phyloP scores from a whole-genome alignment of 805 yeast species.

The Candida sakaeoensis region DNA sequence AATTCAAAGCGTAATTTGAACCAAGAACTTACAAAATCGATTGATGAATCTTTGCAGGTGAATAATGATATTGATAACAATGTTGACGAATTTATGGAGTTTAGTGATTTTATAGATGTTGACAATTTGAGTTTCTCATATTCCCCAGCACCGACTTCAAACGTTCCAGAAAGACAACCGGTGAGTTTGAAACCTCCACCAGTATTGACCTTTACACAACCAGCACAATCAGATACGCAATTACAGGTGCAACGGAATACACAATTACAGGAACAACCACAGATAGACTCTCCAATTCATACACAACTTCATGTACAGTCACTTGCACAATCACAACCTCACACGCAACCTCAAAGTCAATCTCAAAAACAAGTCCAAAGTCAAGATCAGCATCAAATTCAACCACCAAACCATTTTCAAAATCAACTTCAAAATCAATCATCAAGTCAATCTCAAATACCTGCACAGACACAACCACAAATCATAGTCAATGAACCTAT shows the following conservation, averaged over 20 bases:
- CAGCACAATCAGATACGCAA: not conserved
- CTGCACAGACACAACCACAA: too few relatives aligned
- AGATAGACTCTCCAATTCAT: too few relatives aligned
- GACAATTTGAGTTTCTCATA: conserved; percentile 31
- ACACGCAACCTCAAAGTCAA: too few relatives aligned
- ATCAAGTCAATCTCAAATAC: too few relatives aligned
- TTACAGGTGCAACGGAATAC: not conserved
- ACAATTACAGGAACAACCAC: too few relatives aligned
- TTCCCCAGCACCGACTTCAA: conserved; percentile 15
- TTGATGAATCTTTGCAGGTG: conserved; percentile 7
- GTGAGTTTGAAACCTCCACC: conserved; percentile 2
- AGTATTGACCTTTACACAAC: not conserved
- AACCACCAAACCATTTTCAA: too few relatives aligned
- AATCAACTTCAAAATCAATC: too few relatives aligned
- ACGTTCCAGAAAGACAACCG: not conserved
- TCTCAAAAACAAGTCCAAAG: too few relatives aligned
- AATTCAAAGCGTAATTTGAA: conserved; percentile 18
- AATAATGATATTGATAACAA: not conserved
- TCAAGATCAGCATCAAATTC: too few relatives aligned
- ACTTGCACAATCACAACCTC: too few relatives aligned
- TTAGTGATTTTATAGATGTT: conserved; percentile 37
- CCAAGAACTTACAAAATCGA: conserved; percentile 12
- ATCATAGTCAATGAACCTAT: not conserved
- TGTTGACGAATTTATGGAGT: conserved; percentile 33
- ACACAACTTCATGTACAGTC: too few relatives aligned